phyloP scores from a whole-genome alignment of 2,329 filamentous ascomycete species.

The Neofusicoccum cordaticola region DNA sequence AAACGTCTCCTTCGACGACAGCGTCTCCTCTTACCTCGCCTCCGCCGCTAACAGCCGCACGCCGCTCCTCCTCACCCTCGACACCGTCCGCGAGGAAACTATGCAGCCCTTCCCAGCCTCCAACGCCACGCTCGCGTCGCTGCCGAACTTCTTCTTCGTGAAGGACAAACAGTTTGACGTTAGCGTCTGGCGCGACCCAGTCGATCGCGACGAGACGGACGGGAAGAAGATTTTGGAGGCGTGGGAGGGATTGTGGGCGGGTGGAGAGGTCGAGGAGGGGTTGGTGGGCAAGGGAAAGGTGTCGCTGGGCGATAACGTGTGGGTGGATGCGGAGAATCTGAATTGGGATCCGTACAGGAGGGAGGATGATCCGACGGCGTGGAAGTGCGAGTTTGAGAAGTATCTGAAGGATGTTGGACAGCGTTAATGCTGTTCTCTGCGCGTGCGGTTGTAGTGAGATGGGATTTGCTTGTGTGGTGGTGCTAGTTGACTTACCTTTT shows the following conservation, averaged over 20 bases:
- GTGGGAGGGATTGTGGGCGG: neutral
- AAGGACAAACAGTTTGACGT: neutral
- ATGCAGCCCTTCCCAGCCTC: conserved; percentile 39
- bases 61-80: conserved; percentile 31
- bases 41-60: neutral
- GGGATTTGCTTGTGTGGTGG: neutral
- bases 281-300: neutral
- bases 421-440: too few species aligned
- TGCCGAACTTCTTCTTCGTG: neutral
- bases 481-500: too few species aligned
- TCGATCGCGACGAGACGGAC: neutral
- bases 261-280: neutral
- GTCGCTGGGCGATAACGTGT: neutral
- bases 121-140: conserved; percentile 20
- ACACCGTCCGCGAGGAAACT: conserved; percentile 34
- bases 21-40: neutral
- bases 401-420: neutral
- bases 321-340: neutral
- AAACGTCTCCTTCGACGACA: neutral
- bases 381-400: conserved; percentile 2
- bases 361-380: neutral
- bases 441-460: neutral
- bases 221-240: neutral
- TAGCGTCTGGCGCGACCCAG: neutral
- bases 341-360: conserved; percentile 8